Evolutionary conservation across 1,284 basidiomycete species (phyloP).

Genomic region (Erythrobasidium hasegawianum): DNA sequence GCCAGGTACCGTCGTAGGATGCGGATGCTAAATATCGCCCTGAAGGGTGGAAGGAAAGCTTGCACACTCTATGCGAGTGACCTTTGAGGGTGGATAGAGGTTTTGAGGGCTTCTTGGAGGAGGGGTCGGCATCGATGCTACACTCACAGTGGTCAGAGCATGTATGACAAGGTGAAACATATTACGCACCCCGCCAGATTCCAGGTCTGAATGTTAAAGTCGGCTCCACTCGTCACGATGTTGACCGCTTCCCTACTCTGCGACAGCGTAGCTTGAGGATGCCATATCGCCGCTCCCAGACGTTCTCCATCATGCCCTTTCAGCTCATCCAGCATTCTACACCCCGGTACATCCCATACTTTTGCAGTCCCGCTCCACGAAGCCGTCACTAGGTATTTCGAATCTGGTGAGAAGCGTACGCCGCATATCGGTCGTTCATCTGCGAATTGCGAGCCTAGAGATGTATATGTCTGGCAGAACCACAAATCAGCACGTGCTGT

Average conservation of each 20-base stretch:
- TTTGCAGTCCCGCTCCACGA: slow-evolving; percentile 95
- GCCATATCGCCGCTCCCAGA: slow-evolving; percentile 95
- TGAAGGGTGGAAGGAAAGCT: slow-evolving; percentile 92
- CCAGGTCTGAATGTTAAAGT: slow-evolving; percentile 83
- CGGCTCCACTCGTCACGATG: slow-evolving; percentile 85
- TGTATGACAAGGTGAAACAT: neutral
- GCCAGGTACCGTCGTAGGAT: slow-evolving; percentile 97
- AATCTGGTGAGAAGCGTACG: slow-evolving; percentile 91
- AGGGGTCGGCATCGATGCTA: slow-evolving; percentile 18
- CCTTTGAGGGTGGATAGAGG: slow-evolving; percentile 80
- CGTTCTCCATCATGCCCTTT: slow-evolving; percentile 63
- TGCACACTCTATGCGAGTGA: slow-evolving; percentile 83
- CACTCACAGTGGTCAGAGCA: neutral
- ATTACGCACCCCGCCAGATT: slow-evolving; percentile 67
- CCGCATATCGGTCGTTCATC: slow-evolving; percentile 91
- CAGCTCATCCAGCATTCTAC: slow-evolving; percentile 38
- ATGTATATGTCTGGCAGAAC: slow-evolving; percentile 67
- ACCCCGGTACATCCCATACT: slow-evolving; percentile 86
- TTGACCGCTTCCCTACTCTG: slow-evolving; percentile 69
- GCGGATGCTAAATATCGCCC: slow-evolving; percentile 89
- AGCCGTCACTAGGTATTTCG: slow-evolving; percentile 78
- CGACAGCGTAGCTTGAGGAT: slow-evolving; percentile 83
- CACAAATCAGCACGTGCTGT: neutral
- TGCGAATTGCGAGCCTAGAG: slow-evolving; percentile 94
- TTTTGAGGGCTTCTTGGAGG: slow-evolving; percentile 20